Evolutionary conservation across 352 stramenopile species (phyloP), one percentile per base, ranked within the genome.

Genomic region (Peronospora farinosa): DNA sequence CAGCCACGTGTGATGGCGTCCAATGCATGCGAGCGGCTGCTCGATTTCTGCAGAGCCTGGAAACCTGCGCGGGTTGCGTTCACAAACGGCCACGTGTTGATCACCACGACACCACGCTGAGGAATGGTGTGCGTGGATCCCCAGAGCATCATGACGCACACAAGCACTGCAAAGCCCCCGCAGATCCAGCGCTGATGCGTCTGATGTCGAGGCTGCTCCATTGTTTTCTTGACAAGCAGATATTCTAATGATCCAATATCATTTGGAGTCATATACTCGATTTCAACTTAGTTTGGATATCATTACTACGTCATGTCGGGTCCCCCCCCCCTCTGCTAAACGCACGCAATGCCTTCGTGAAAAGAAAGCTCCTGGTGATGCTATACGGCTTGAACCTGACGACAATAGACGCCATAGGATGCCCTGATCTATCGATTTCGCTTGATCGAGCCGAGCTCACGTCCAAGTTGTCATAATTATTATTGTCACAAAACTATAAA

Each of bases 71-170:
- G 65, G 1, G 83, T 93, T 10, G 83, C 83, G 33, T 69, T 74
- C 21, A 72, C 79, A 47, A 93, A 93, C 7, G 80, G 65, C 83
- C 83, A 93, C 41, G 83, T 93, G 49, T 90, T 93, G 53, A 93
- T 71, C 39, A 92, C 83, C 35, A 89, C 75, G 0, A 69, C 63
- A 3, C 60, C 67, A 10, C 47, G 40, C 32, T 61, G 63, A 3
- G 63, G 58, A 16, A 59, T 59, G 19, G 58, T 36, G 27, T 67
- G 48, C 15, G 53, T 51, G 6, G 62, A 71, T n/a, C 62, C 45
- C 32, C 62, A 38, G 0, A 71, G 46, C 54, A 67, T 60, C 7
- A 69, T 25, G 21, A 63, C 63, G 49, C 62, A 71, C 40, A 65
- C 53, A 6, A 55, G 9, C 44, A 65, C 40, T 5, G 62, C 49